These are phyloP conservation scores for Neofusicoccum laricinum DNA, from an alignment of 2,329 filamentous ascomycete genomes.

Conservation along the genomic window DNA sequence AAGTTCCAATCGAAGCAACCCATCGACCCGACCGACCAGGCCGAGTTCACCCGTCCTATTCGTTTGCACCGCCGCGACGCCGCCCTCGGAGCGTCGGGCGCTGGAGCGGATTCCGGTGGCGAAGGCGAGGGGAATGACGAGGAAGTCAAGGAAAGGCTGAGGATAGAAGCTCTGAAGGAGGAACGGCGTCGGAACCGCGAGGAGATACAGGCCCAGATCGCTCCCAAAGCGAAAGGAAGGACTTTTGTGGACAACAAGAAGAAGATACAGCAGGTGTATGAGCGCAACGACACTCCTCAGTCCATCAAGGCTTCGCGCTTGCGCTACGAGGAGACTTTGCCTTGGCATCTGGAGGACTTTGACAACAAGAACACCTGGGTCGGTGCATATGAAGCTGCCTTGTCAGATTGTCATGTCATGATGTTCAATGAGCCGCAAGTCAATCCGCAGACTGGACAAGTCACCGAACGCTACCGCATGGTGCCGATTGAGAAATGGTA, in stretches of 20 bases:
- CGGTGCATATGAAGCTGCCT: conserved; percentile 81
- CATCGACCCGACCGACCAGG: conserved; percentile 70
- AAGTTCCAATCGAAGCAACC: conserved; percentile 65
- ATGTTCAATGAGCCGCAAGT: conserved; percentile 64
- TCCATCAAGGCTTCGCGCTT: conserved; percentile 63
- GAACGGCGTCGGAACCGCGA: conserved; percentile 84
- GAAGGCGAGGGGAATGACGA: conserved; percentile 62
- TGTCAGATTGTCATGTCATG: conserved; percentile 78
- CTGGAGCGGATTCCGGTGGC: conserved; percentile 30
- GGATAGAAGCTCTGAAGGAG: conserved; percentile 59
- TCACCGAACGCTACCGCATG: conserved; percentile 63
- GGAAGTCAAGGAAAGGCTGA: conserved; percentile 61
- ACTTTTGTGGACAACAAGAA: conserved; percentile 66
- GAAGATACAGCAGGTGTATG: conserved; percentile 82
- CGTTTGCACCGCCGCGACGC: conserved; percentile 82
- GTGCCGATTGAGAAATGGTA: conserved; percentile 96
- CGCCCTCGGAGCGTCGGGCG: conserved; percentile 51
- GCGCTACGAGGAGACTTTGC: conserved; percentile 89
- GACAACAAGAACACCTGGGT: conserved; percentile 95
- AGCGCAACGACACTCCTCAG: conserved; percentile 72
- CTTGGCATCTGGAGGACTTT: conserved; percentile 96
- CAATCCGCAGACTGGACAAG: background rate
- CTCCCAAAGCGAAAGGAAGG: conserved; percentile 63
- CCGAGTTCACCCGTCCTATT: conserved; percentile 83
- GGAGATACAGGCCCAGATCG: conserved; percentile 87